phyloP scores from a whole-genome alignment of 2,329 filamentous ascomycete species.

The Colletotrichum incanum region DNA sequence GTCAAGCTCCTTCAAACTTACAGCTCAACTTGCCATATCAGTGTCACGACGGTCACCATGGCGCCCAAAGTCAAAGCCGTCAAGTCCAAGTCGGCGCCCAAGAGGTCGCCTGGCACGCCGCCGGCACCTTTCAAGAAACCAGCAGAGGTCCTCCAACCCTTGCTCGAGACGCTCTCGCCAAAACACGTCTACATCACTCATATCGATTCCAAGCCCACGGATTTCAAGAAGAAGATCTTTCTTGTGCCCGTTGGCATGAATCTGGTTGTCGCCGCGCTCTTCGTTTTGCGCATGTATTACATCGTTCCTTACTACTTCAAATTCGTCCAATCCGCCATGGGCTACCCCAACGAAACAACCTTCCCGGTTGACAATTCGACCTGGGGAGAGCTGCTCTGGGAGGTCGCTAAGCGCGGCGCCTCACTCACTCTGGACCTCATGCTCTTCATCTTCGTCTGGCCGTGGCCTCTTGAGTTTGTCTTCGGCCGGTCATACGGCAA shows the following conservation, averaged over 20 bases:
- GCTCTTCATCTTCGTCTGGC: conserved; percentile 77
- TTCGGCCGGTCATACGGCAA: conserved; percentile 70
- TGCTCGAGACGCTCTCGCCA: conserved; percentile 77
- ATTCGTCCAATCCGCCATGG: conserved; percentile 76
- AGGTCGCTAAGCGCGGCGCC: conserved; percentile 72
- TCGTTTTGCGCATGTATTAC: conserved; percentile 78
- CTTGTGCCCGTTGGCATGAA: conserved; percentile 85
- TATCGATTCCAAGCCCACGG: conserved; percentile 79
- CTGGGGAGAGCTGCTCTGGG: conserved; percentile 69
- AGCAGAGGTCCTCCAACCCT: conserved; percentile 74
- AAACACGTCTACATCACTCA: conserved; percentile 87
- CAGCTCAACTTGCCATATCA: conserved; percentile 9
- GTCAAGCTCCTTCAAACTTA: conserved; percentile 11
- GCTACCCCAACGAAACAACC: conserved; percentile 76
- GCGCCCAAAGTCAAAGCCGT: conserved; percentile 51
- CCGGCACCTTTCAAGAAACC: conserved; percentile 79
- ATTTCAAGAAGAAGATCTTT: conserved; percentile 88
- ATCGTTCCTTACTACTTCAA: conserved; percentile 82
- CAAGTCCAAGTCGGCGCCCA: conserved; percentile 52
- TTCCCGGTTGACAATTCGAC: conserved; percentile 72
- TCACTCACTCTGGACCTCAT: conserved; percentile 83
- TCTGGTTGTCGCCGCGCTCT: conserved; percentile 73
- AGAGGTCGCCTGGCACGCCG: conserved; percentile 53
- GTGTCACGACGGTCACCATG: conserved; percentile 39
- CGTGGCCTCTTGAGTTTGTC: conserved; percentile 83